Conservation (phyloP, 2,329 filamentous ascomycete species). For the Shiraia sp. region DNA sequence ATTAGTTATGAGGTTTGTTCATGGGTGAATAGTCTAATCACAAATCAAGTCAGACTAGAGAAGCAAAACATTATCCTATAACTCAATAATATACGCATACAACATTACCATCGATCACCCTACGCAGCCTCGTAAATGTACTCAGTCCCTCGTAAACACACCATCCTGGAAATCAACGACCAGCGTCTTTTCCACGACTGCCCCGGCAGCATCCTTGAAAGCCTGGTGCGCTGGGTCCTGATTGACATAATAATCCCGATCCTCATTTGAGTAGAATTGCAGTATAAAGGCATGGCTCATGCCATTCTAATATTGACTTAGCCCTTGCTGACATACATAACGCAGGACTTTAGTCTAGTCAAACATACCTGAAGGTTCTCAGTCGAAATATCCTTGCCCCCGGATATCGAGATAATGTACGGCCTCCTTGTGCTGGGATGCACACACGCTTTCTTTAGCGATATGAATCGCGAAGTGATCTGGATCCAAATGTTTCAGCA, state of each 20-base stretch:
- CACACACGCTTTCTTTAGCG: conserved; percentile 34
- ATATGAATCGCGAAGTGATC: conserved; percentile 36
- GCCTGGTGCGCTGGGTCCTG: conserved; percentile 46
- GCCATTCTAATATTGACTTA: conserved; percentile 51
- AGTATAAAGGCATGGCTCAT: conserved; percentile 51
- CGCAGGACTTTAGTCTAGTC: neutral
- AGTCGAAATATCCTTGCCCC: conserved; percentile 39
- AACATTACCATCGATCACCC: too few species aligned
- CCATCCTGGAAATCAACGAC: conserved; percentile 48
- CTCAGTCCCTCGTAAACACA: conserved; percentile 24
- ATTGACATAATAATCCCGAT: conserved; percentile 51
- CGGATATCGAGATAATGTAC: conserved; percentile 36
- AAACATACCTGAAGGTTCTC: conserved; percentile 36
- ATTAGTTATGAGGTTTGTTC: too few species aligned
- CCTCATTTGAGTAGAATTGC: conserved; percentile 46
- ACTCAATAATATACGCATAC: too few species aligned
- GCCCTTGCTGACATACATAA: conserved; percentile 44
- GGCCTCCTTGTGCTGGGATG: conserved; percentile 28
- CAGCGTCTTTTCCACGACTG: conserved; percentile 44
- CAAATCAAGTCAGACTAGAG: too few species aligned
- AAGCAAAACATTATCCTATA: too few species aligned
- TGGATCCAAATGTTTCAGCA: conserved; percentile 15
- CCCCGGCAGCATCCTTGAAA: conserved; percentile 42
- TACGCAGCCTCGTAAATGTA: too few species aligned
- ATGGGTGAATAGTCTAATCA: too few species aligned